These are phyloP conservation scores for Millerago galiae DNA, from an alignment of 805 yeast species.

Conservation along the genomic window DNA sequence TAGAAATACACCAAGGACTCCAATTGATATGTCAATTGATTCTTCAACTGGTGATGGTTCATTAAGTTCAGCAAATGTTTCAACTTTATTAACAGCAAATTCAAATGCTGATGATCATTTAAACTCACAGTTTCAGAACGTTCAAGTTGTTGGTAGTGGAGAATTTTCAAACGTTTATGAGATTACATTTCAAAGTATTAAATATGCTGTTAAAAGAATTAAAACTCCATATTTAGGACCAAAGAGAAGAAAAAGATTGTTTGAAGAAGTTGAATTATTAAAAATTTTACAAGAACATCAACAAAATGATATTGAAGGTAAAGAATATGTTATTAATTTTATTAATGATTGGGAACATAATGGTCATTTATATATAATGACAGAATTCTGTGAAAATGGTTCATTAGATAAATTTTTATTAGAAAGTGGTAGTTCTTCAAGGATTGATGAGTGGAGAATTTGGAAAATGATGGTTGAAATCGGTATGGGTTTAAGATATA, in stretches of 20 bases:
- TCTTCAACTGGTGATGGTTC: slow-evolving; percentile 12
- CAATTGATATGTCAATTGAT: slow-evolving; percentile 18
- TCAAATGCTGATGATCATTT: slow-evolving; percentile 34
- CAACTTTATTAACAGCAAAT: slow-evolving; percentile 20
- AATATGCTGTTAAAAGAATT: slow-evolving; percentile 83
- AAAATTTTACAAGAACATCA: slow-evolving; percentile 34
- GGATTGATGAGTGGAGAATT: slow-evolving; percentile 92
- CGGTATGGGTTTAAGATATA: slow-evolving; percentile 68
- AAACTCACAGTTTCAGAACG: slow-evolving; percentile 48
- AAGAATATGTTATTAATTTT: slow-evolving; percentile 71
- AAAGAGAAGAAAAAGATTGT: slow-evolving; percentile 52
- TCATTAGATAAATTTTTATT: slow-evolving; percentile 74
- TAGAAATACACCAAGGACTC: slow-evolving; percentile 26
- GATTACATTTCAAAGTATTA: slow-evolving; percentile 59
- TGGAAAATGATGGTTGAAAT: slow-evolving; percentile 94
- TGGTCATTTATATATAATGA: slow-evolving; percentile 79
- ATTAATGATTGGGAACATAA: slow-evolving; percentile 82
- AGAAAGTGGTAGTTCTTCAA: slow-evolving; percentile 68
- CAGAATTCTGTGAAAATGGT: slow-evolving; percentile 94
- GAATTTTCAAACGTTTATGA: slow-evolving; percentile 87
- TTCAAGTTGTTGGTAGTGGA: slow-evolving; percentile 71
- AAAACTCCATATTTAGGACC: slow-evolving; percentile 56
- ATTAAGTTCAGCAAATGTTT: slow-evolving; percentile 15
- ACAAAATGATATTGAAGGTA: slow-evolving; percentile 48
- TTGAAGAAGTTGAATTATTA: slow-evolving; percentile 75